phyloP scores from a whole-genome alignment of 306 rosid genomes.

The Rosa multiflora region DNA sequence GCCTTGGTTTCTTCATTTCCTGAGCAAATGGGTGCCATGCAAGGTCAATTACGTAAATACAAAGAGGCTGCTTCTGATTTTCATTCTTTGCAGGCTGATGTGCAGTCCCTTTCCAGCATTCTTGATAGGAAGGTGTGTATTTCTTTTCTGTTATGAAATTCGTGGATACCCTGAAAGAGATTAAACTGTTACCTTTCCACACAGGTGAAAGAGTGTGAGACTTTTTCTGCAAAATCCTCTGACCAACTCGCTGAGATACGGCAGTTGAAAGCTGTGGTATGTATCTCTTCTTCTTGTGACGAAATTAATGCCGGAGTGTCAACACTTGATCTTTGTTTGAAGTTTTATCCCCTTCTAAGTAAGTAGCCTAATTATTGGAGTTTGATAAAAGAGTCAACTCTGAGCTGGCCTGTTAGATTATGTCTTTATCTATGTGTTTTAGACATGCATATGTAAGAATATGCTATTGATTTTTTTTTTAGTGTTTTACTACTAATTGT shows the following conservation, averaged over 20 bases:
- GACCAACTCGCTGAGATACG: conserved; percentile 64
- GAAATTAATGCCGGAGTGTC: neutral
- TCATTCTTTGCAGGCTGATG: conserved; percentile 82
- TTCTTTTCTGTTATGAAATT: conserved; percentile 17
- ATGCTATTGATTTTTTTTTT: neutral
- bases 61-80: conserved; percentile 87
- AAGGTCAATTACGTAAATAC: conserved; percentile 65
- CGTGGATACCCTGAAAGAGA: conserved; percentile 24
- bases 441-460: neutral
- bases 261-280: conserved; percentile 70
- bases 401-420: neutral
- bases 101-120: conserved; percentile 67
- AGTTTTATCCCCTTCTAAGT: neutral
- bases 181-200: conserved; percentile 8
- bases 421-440: neutral
- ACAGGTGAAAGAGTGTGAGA: conserved; percentile 78
- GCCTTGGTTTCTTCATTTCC: conserved; percentile 92
- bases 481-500: neutral
- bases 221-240: conserved; percentile 49
- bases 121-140: conserved; percentile 83
- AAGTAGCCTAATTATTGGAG: neutral
- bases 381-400: neutral
- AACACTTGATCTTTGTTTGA: neutral
- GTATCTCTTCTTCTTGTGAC: conserved; percentile 11
- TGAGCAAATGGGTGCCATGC: conserved; percentile 89